Percentiles rank a stretch among this genome's conserved stretches.
phyloP scores from a whole-genome alignment of 176 grass and related monocot genomes.

The maize (Zea mays) region Zm-B73-REFERENCE-NAM-5.0 NC_050099.1:15910001-15910500 shows the following conservation, averaged over 20 bases:
- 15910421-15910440: background rate
- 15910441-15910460: background rate
- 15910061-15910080: conserved; percentile 95
- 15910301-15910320: background rate
- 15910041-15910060: conserved; percentile 96
- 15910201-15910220: conserved; percentile 92
- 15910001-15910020: conserved; percentile 93
- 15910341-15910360: background rate
- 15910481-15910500: background rate
- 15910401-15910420: background rate
- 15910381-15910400: background rate
- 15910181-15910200: conserved; percentile 96
- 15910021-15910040: conserved; percentile 90
- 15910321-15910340: background rate
- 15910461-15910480: background rate
- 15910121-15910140: conserved; percentile 29
- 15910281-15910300: background rate
- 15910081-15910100: conserved; percentile 95
- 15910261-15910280: conserved; percentile 7
- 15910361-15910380: background rate
- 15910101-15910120: conserved; percentile 82
- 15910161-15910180: conserved; percentile 53
- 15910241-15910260: conserved; percentile 88
- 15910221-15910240: conserved; percentile 96
- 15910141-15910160: background rate